Evolutionary conservation across 2,329 filamentous ascomycete genomes (phyloP).

Genomic region (Aspergillus vadensis): DNA sequence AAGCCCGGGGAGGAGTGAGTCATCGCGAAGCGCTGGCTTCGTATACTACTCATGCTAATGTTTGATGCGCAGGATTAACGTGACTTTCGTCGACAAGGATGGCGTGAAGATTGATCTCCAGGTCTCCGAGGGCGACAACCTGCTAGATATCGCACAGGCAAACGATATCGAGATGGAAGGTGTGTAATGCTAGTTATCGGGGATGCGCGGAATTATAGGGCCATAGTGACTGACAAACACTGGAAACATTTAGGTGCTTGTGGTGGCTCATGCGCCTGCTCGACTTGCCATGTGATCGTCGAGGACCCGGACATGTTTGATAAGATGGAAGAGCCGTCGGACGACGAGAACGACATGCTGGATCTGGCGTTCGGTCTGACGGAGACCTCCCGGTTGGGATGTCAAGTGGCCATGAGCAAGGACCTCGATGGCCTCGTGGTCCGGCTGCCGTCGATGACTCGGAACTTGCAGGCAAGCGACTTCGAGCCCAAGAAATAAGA

Average conservation of each 20-base stretch:
- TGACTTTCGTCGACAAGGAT: constrained; percentile 95
- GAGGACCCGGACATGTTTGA: constrained; percentile 72
- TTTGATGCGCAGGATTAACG: constrained; percentile 64
- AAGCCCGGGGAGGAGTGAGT: constrained; percentile 89
- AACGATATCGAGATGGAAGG: constrained; percentile 98
- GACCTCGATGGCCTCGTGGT: constrained; percentile 86
- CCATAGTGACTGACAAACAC: not conserved
- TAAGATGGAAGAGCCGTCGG: constrained; percentile 73
- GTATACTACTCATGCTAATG: not conserved
- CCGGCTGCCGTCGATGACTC: constrained; percentile 85
- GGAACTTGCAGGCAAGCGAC: constrained; percentile 94
- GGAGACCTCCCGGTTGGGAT: constrained; percentile 80
- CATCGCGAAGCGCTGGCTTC: not conserved
- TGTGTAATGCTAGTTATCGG: constrained; percentile 31
- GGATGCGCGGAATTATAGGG: not conserved
- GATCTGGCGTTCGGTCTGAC: constrained; percentile 88
- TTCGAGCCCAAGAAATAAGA: constrained; percentile 59
- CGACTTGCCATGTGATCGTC: constrained; percentile 89
- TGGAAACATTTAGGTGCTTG: constrained; percentile 67
- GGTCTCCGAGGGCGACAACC: constrained; percentile 84
- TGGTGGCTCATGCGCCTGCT: constrained; percentile 90
- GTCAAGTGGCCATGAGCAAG: constrained; percentile 88
- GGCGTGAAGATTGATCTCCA: constrained; percentile 72
- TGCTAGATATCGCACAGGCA: constrained; percentile 91
- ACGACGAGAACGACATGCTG: constrained; percentile 87